These are phyloP conservation scores for Didymella keratinophila DNA, from an alignment of 2,329 filamentous ascomycete genomes.

Conservation along the genomic window DNA sequence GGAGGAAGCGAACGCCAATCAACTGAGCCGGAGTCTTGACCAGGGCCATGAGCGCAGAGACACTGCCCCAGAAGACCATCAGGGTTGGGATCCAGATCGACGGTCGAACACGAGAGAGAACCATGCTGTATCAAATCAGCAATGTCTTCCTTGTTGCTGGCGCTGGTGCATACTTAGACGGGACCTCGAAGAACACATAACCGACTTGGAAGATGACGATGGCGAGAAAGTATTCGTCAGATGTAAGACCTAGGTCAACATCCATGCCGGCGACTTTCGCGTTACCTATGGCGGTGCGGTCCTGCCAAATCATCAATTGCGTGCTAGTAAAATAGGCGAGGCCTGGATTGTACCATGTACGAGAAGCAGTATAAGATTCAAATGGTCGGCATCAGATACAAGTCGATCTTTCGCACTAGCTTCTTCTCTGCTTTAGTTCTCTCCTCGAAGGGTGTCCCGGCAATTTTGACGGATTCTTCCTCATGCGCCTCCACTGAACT, in stretches of 20 bases:
- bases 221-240: conserved; percentile 59
- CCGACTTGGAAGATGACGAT: conserved; percentile 36
- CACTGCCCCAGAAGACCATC: conserved; percentile 33
- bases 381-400: conserved; percentile 37
- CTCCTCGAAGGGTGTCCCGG: conserved; percentile 19
- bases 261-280: conserved; percentile 46
- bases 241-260: conserved; percentile 41
- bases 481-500: conserved; percentile 5
- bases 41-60: conserved; percentile 30
- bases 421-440: conserved; percentile 31
- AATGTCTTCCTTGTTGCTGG: not conserved
- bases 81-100: conserved; percentile 32
- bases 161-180: conserved; percentile 27
- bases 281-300: conserved; percentile 53
- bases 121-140: conserved; percentile 26
- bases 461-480: conserved; percentile 17
- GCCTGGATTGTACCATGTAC: conserved; percentile 28
- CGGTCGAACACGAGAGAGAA: conserved; percentile 30
- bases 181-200: conserved; percentile 36
- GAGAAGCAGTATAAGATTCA: conserved; percentile 37
- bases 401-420: conserved; percentile 34
- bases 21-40: conserved; percentile 33
- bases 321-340: not conserved
- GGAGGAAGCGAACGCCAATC: conserved; percentile 34
- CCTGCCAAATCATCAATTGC: conserved; percentile 12